Base-by-base conservation (phyloP, 106 monocot species). In the Triglochin maritima region DNA sequence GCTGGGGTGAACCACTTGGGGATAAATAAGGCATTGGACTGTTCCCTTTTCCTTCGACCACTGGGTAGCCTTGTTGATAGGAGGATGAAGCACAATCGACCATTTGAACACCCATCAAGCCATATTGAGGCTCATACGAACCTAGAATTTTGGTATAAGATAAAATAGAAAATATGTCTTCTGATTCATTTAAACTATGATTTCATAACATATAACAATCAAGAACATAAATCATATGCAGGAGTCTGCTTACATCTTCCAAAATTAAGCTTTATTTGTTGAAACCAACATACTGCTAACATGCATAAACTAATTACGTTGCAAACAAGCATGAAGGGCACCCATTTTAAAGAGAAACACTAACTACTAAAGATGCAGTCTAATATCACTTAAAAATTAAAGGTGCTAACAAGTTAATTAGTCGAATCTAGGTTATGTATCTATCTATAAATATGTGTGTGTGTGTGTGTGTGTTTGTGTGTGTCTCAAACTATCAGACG, bases 1-100 rank as follows among this genome's bases (percentile, higher is more conserved):
- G 95, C 44, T 79, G 80, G 68, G 90, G 94, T 6, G 89, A 59
- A 41, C 72, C 81, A 64, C 50, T 91, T 12, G 88, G 90, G 48
- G 89, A 73, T 61, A 69, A 62, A 46, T 81, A 60, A 17, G 90
- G 85, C 44, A 82, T 12, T 59, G 84, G 60, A 17, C 45, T n/a
- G 29, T 78, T 64, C 17, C 66, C 71, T 60, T 73, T 62, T 58
- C 70, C 51, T 51, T 74, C 54, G 47, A 50, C 46, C 45, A n/a
- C 49, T 17, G 50, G 4, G 0, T 11, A 49, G 14, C 29, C 29
- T 17, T 59, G 15, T 29, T 59, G 59, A 59, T 16, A 29, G 17
- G 41, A 59, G 0, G 8, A 59, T 5, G 4, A 52, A 66, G 8
- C 29, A 66, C 51, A 17, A 54, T 66, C 12, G 11, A 44, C 66